A percentile compares a stretch with the other conserved stretches of the same genome.
phyloP scores from a whole-genome alignment of 768 basidiomycete genomes.

The Suillus ampliporus region DNA sequence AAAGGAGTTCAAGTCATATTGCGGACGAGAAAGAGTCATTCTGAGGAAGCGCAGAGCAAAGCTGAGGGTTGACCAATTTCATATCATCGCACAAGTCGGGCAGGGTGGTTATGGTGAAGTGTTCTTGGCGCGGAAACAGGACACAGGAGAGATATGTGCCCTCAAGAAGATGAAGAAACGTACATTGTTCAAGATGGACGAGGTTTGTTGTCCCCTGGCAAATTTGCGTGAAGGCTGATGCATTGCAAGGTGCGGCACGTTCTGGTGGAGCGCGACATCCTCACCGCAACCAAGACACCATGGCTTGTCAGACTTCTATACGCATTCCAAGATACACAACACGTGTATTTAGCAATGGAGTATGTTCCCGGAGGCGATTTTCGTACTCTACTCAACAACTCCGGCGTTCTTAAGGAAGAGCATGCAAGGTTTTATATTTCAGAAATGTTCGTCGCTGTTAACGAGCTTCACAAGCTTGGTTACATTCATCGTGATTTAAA shows the following conservation, averaged over 20 bases:
- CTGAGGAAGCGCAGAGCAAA: slow-evolving; percentile 94
- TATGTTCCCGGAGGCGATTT: slow-evolving; percentile 99
- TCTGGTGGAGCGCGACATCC: slow-evolving; percentile 95
- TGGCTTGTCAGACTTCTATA: slow-evolving; percentile 96
- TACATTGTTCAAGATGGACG: slow-evolving; percentile 97
- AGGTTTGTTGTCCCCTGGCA: slow-evolving; percentile 54
- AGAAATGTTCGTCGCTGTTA: slow-evolving; percentile 96
- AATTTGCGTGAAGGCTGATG: slow-evolving; percentile 7
- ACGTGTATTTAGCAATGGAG: slow-evolving; percentile 98
- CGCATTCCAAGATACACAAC: slow-evolving; percentile 91
- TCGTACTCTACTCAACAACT: slow-evolving; percentile 95
- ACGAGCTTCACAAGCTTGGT: slow-evolving; percentile 94
- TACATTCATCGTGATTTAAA: slow-evolving; percentile 99
- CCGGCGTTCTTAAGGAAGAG: slow-evolving; percentile 96
- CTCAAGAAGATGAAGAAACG: slow-evolving; percentile 97
- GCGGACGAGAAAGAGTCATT: slow-evolving; percentile 90
- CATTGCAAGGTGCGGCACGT: slow-evolving; percentile 86
- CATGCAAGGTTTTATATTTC: slow-evolving; percentile 96
- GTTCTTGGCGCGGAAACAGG: slow-evolving; percentile 92
- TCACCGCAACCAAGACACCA: slow-evolving; percentile 96
- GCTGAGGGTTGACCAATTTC: slow-evolving; percentile 92
- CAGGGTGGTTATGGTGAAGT: slow-evolving; percentile 99
- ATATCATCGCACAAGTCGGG: slow-evolving; percentile 98
- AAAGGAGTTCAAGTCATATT: slow-evolving; percentile 91
- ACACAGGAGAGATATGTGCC: slow-evolving; percentile 96